phyloP scores from a whole-genome alignment of 2,329 filamentous ascomycete genomes.

The Alternaria sp. region DNA sequence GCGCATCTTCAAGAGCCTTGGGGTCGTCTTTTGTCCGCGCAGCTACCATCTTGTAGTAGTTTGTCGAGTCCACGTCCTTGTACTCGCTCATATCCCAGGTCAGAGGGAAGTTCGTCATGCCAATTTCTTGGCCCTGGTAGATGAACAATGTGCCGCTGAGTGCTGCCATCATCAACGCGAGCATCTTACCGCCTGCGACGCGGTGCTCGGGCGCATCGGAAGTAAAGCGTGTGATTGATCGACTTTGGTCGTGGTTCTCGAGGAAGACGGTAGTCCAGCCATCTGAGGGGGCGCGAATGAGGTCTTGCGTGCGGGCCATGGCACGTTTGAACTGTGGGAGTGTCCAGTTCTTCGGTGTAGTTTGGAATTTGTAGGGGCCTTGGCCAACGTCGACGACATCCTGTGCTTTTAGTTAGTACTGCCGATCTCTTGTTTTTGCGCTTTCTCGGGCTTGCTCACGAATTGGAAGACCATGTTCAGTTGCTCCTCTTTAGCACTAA shows the following conservation, averaged over 20 bases:
- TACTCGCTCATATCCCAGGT: conserved; percentile 55
- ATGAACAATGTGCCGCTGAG: conserved; percentile 59
- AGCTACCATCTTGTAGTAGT: conserved; percentile 55
- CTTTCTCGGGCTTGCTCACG: conserved; percentile 35
- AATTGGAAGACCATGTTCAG: conserved; percentile 70
- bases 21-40: conserved; percentile 34
- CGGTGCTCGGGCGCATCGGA: conserved; percentile 56
- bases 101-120: conserved; percentile 57
- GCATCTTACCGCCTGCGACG: conserved; percentile 55
- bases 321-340: conserved; percentile 42
- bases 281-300: conserved; percentile 38
- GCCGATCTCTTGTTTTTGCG: too few species aligned
- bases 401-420: conserved; percentile 23
- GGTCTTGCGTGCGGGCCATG: conserved; percentile 38
- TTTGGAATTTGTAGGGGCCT: conserved; percentile 47
- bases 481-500: conserved; percentile 64
- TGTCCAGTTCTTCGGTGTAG: conserved; percentile 41
- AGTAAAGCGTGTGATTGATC: conserved; percentile 57
- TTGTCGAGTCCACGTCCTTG: conserved; percentile 62
- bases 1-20: conserved; percentile 53
- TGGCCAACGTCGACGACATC: conserved; percentile 50
- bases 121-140: conserved; percentile 60
- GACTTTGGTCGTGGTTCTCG: conserved; percentile 62
- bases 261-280: conserved; percentile 59
- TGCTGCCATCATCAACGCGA: conserved; percentile 56